Percentiles rank a stretch among this genome's conserved stretches.
phyloP scores from a whole-genome alignment of 306 rosid genomes.

The Abrus precatorius region DNA sequence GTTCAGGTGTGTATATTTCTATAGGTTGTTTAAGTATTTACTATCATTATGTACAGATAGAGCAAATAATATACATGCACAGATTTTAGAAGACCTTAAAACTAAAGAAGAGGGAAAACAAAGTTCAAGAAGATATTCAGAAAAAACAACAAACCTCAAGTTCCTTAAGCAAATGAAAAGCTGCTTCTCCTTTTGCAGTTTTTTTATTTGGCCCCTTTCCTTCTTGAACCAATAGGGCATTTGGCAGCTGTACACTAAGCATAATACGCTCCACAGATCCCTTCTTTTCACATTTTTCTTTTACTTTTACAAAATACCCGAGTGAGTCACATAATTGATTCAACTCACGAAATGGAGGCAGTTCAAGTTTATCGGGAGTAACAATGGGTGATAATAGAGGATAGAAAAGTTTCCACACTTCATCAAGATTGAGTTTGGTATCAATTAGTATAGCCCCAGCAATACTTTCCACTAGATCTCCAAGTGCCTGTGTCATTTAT shows the following conservation, averaged over 20 bases:
- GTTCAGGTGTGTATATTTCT: constrained; percentile 15
- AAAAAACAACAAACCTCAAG: constrained; percentile 73
- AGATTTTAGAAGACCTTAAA: constrained; percentile 16
- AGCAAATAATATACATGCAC: background rate
- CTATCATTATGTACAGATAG: background rate
- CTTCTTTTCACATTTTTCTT: constrained; percentile 65
- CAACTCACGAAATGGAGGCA: constrained; percentile 79
- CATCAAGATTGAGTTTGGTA: constrained; percentile 73
- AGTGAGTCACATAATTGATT: constrained; percentile 75
- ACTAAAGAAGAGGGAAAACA: background rate
- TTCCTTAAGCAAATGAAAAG: constrained; percentile 69
- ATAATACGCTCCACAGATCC: constrained; percentile 59
- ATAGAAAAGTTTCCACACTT: constrained; percentile 83
- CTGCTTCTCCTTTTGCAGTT: constrained; percentile 87
- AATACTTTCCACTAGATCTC: constrained; percentile 95
- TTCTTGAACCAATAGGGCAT: constrained; percentile 61
- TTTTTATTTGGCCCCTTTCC: constrained; percentile 67
- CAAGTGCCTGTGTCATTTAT: constrained; percentile 72
- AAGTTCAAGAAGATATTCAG: constrained; percentile 20
- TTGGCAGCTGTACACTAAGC: constrained; percentile 77
- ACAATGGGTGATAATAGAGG: constrained; percentile 90
- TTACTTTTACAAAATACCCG: constrained; percentile 76
- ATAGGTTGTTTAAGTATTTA: background rate
- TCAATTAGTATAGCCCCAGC: constrained; percentile 93
- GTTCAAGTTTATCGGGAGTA: constrained; percentile 94